Evolutionary conservation across 2,329 filamentous ascomycete genomes (phyloP), one percentile per base, ranked within the genome.

Genomic region (Claviceps sp.): DNA sequence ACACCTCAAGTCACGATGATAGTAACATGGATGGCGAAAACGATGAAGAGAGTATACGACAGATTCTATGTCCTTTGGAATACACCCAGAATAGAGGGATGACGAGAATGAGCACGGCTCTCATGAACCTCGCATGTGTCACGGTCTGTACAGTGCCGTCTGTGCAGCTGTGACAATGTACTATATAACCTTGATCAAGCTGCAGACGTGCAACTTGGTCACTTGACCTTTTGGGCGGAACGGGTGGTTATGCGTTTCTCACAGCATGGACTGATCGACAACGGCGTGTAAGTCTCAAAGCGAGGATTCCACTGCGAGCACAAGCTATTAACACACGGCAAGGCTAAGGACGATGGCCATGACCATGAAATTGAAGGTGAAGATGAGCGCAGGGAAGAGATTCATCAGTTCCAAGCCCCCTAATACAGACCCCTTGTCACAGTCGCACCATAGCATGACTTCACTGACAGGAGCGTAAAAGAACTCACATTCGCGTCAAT

Each of bases 211-310:
- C 20, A 22, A 22, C 20, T 22, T 22, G 20, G 20, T 22, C 20
- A 22, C 20, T 22, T 22, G 20, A 22, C 20, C 20, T 22, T 22
- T 22, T 22, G 20, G 20, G 20, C 20, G 20, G 20, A 22, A 22
- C 2, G 20, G 20, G 20, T 22, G 20, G 20, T 22, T 22, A 22
- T 22, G 20, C 3, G 20, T 22, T 22, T 22, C 20, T 22, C 20
- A 22, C 59, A n/a, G 58, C 57, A 8, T 54, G 64, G 5, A 57
- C 57, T 1, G 57, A 60, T 47, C 56, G 60, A 9, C 59, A 64
- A 37, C 52, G 55, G 43, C 47, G 51, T 8, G 51, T 52, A 22
- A 58, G 59, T 9, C 51, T 54, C 16, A 55, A 54, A 30, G 7
- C 26, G 26, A 30, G 7, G 4, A 57, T 58, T 13, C 52, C 55